Evolutionary conservation across 106 monocot species (phyloP), one percentile per base, ranked within the genome.

Genomic region (Cymbidium sinense): DNA sequence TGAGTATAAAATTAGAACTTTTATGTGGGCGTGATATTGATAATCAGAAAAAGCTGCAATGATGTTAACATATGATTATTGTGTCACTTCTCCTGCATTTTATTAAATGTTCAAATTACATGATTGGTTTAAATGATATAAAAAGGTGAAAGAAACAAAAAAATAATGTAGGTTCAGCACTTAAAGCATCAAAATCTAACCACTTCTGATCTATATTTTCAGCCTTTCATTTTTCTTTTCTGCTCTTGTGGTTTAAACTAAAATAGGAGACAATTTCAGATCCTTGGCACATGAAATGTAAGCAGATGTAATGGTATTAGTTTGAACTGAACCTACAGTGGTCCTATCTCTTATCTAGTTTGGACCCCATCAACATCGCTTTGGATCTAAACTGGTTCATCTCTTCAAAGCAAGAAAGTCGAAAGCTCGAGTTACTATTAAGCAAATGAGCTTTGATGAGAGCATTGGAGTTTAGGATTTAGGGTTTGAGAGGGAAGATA

Each of bases 281-380:
- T 62, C 61, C n/a, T 62, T 62, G 61, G 61, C n/a, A 62, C 21
- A 62, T 62, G 61, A 62, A 62, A 62, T 62, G 61, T 7, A 25
- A 62, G 61, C n/a, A 62, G 6, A 4, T n/a, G 5, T 62, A 27
- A 62, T 62, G 27, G 21, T 62, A 62, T 62, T 62, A 62, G 61
- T 23, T 62, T 62, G 61, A 62, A 62, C 27, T 11, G 61, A 62
- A 62, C 61, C 21, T 7, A 62, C 25, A 25, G 61, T 62, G 61
- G 61, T 62, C 61, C 61, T 62, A 62, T 5, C 23, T 62, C 27
- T 62, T 62, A 27, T 27, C 61, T 23, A 62, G 0, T 62, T 62
- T 62, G 61, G 61, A 62, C 61, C 61, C 61, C 61, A 62, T 62
- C 23, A 62, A 62, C 61, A 62, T 62, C 23, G 25, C 61, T 27